Base-by-base conservation (phyloP, 768 basidiomycete species). In the Cyclocybe cylindracea region DNA sequence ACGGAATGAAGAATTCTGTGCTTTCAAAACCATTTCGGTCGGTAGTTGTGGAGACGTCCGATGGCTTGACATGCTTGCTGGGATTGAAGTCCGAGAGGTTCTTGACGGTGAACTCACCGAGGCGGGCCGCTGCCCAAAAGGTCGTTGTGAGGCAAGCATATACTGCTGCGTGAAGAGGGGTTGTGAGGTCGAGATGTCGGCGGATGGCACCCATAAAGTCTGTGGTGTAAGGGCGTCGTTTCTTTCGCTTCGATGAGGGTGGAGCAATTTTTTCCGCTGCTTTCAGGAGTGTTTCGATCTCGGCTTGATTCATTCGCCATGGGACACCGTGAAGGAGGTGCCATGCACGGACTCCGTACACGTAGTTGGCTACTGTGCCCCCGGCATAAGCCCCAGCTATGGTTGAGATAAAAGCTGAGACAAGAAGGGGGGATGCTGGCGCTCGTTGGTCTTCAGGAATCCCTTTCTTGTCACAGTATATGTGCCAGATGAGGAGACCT, bases 131-230 rank as follows among this genome's bases (percentile, higher is more conserved):
- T n/a, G n/a, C n/a, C n/a, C n/a, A n/a, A 59, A 29, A 57, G 68
- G 5, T 11, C 40, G 4, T 60, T 32, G 0, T 34, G 44, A 2
- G 58, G 50, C 0, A 75, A 0, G 72, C 69, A 10, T 50, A 70
- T 0, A 70, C 60, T 0, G 76, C 66, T 0, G 66, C 60, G 31
- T 76, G 60, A 2, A 74, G 53, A 1, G 68, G 68, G 3, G 39
- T 19, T 5, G 14, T 3, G 0, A 69, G 56, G 47, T 70, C 51
- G 7, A 78, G 61, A 0, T 61, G 7, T 0, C 10, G 1, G 0
- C 16, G 29, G 10, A 72, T 39, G 1, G 14, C 11, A 2, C 10
- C 16, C 2, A 74, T 62, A 53, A 60, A 50, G 0, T 57, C 44
- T 0, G 66, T 14, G 0, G 68, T 70, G 51, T 63, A 69, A 0